A percentile compares a stretch with the other conserved stretches of the same genome.
phyloP scores from a whole-genome alignment of 2,329 filamentous ascomycete genomes.

The Berkeleyomyces basicola region DNA sequence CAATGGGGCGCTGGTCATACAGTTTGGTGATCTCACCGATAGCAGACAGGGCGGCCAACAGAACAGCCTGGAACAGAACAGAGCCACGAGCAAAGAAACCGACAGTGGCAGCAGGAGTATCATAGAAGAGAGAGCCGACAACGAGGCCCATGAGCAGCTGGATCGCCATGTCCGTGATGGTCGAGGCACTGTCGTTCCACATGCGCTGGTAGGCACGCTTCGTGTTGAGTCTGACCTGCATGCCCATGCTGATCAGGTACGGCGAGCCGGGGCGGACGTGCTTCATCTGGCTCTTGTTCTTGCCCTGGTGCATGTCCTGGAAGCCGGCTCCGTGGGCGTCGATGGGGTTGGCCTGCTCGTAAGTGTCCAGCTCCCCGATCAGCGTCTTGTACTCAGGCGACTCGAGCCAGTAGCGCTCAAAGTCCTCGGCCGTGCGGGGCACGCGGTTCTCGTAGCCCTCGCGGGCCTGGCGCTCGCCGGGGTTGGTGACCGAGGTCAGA shows the following conservation, averaged over 20 bases:
- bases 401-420: conserved; percentile 33
- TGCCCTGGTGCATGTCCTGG: conserved; percentile 29
- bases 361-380: conserved; percentile 31
- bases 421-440: conserved; percentile 54
- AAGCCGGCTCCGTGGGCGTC: conserved; percentile 24
- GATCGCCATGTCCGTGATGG: conserved; percentile 27
- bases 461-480: conserved; percentile 37
- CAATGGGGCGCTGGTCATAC: conserved; percentile 30
- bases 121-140: conserved; percentile 44
- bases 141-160: conserved; percentile 42
- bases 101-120: conserved; percentile 30
- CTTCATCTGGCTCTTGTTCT: conserved; percentile 34
- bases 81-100: conserved; percentile 39
- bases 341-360: conserved; percentile 30
- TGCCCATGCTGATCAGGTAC: conserved; percentile 38
- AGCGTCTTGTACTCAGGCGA: conserved; percentile 29
- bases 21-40: conserved; percentile 36
- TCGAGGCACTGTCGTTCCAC: conserved; percentile 33
- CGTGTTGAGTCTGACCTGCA: conserved; percentile 36
- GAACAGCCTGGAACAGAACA: conserved; percentile 41
- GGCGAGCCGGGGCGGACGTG: conserved; percentile 37
- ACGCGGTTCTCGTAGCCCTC: conserved; percentile 43
- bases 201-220: conserved; percentile 35
- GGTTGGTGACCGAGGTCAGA: conserved; percentile 51
- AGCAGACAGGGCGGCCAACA: conserved; percentile 41